A percentile compares a stretch with the other conserved stretches of the same genome.
Evolutionary conservation across 495 filamentous ascomycete species (phyloP).

Genomic region (Bryoglossum gracile): DNA sequence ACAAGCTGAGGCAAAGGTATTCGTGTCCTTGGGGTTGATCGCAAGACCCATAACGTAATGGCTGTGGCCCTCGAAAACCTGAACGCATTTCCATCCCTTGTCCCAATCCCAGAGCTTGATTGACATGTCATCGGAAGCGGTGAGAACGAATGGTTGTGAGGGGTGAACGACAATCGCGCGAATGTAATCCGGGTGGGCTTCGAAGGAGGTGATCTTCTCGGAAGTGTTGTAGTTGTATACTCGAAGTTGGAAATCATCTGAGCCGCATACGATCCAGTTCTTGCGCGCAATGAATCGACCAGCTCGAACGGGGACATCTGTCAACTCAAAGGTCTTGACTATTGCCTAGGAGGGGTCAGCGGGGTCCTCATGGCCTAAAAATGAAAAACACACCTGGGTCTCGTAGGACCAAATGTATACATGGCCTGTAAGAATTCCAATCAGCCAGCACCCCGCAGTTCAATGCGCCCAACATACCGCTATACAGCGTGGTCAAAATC

Average conservation of each 20-base stretch:
- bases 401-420: constrained; percentile 99
- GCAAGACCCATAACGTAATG: constrained; percentile 99
- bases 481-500: constrained; percentile 95
- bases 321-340: constrained; percentile 98
- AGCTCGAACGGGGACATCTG: constrained; percentile 95
- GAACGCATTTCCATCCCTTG: constrained; percentile 94
- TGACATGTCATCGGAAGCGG: constrained; percentile 98
- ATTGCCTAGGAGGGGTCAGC: constrained; percentile 53
- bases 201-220: constrained; percentile 96
- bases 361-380: neutral
- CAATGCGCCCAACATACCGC: constrained; percentile 50
- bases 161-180: constrained; percentile 96
- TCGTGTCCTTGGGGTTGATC: constrained; percentile 99
- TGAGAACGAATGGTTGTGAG: constrained; percentile 90
- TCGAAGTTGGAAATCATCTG: constrained; percentile 94
- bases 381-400: constrained; percentile 56
- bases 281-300: constrained; percentile 95
- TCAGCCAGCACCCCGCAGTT: constrained; percentile 18
- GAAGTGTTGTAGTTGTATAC: constrained; percentile 99
- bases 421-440: constrained; percentile 52
- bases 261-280: constrained; percentile 99
- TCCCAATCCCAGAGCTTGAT: constrained; percentile 99
- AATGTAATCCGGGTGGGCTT: constrained; percentile 98
- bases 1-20: constrained; percentile 95
- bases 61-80: constrained; percentile 96